Conservation (phyloP, 768 basidiomycete genomes). For the Gloeopeniophorella convolvens region DNA sequence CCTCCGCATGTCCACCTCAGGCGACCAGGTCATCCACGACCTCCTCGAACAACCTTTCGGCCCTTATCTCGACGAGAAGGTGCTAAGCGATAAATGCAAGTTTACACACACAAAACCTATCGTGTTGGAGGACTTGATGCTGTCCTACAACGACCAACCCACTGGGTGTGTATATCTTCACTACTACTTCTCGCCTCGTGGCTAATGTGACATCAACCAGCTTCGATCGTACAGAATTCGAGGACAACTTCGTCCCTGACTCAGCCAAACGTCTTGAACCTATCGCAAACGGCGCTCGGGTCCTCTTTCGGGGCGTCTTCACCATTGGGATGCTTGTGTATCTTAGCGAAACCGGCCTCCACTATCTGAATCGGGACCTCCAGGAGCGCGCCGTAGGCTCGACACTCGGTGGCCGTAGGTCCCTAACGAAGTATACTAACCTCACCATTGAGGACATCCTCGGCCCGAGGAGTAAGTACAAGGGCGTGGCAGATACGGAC, state of each 20-base stretch:
- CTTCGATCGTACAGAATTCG: conserved; percentile 13
- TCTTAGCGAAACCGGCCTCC: conserved; percentile 42
- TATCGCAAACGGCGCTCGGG: conserved; percentile 12
- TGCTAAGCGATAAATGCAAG: conserved; percentile 23
- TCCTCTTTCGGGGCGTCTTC: conserved; percentile 48
- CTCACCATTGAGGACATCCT: not conserved
- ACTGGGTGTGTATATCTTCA: conserved; percentile 7
- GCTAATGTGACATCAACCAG: too few relatives aligned
- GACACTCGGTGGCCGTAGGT: conserved; percentile 22
- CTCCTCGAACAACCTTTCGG: conserved; percentile 27
- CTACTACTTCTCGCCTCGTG: too few relatives aligned
- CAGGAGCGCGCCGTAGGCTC: conserved; percentile 31
- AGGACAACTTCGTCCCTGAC: not conserved
- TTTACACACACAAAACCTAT: conserved; percentile 5
- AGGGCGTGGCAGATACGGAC: not conserved
- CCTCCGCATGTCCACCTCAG: not conserved
- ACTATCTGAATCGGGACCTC: conserved; percentile 39
- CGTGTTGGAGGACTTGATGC: conserved; percentile 4
- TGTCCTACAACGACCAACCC: conserved; percentile 3
- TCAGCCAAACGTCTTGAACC: not conserved
- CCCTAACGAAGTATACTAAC: conserved; percentile 15
- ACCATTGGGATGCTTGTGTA: conserved; percentile 40
- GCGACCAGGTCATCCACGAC: not conserved
- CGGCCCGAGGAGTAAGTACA: not conserved
- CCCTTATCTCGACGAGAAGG: conserved; percentile 28